Percentiles rank a stretch among this genome's conserved stretches.
phyloP scores from a whole-genome alignment of 805 yeast genomes.

The Lipomyces kockii region DNA sequence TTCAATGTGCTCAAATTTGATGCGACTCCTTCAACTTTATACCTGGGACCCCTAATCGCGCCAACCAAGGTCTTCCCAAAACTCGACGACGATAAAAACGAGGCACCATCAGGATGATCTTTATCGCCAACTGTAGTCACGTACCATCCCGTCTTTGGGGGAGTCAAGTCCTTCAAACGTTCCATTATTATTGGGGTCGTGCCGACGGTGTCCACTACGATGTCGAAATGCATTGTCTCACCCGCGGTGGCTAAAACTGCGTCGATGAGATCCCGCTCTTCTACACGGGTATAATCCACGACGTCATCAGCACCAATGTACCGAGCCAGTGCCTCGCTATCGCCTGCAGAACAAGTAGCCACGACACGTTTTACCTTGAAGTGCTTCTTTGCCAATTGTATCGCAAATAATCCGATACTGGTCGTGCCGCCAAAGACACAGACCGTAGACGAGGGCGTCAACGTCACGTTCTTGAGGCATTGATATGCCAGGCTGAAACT shows the following conservation, averaged over 20 bases:
- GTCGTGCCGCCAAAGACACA: conserved; percentile 78
- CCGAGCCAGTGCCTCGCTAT: conserved; percentile 52
- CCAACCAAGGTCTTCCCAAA: conserved; percentile 42
- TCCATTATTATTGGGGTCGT: conserved; percentile 55
- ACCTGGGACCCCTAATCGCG: conserved; percentile 42
- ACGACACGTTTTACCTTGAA: conserved; percentile 57
- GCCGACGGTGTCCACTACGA: conserved; percentile 70
- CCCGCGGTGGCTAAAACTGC: conserved; percentile 41
- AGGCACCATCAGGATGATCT: conserved; percentile 44
- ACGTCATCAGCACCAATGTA: conserved; percentile 61
- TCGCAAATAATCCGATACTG: conserved; percentile 61
- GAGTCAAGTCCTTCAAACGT: conserved; percentile 52
- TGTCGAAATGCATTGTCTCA: conserved; percentile 53
- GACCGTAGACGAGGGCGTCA: conserved; percentile 54
- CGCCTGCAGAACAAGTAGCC: conserved; percentile 56
- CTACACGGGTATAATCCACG: conserved; percentile 60
- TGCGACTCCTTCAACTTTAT: conserved; percentile 31
- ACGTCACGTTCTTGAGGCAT: conserved; percentile 47
- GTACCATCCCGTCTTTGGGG: conserved; percentile 54
- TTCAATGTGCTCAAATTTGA: conserved; percentile 47
- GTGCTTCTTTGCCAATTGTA: conserved; percentile 60
- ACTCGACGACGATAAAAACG: conserved; percentile 15
- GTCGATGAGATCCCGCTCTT: conserved; percentile 42
- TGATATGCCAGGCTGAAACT: conserved; percentile 66
- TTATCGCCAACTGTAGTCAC: conserved; percentile 65